Conservation (phyloP, 805 yeast genomes). For the Peterozyma toletana region DNA sequence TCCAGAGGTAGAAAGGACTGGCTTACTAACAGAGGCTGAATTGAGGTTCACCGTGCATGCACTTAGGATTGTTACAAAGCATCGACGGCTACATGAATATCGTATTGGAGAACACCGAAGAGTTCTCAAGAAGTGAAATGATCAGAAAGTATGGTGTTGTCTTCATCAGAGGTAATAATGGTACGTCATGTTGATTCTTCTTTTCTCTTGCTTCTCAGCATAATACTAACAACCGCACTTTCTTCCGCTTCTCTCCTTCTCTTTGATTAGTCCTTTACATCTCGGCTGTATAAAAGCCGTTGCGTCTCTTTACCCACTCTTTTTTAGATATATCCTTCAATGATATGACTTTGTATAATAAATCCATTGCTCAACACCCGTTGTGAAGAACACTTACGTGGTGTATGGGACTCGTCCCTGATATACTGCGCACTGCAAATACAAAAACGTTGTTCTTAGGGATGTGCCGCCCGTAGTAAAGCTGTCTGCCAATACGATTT, state of each 20-base stretch:
- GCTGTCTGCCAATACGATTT: too few relatives aligned
- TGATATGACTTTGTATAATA: too few relatives aligned
- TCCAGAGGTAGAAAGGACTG: not conserved
- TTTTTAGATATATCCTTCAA: too few relatives aligned
- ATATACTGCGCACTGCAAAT: too few relatives aligned
- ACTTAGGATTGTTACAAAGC: constrained; percentile 54
- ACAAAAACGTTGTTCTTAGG: too few relatives aligned
- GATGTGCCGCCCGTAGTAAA: too few relatives aligned
- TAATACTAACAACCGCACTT: not conserved
- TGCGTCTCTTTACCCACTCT: too few relatives aligned
- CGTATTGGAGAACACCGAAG: constrained; percentile 73
- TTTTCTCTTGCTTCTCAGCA: too few relatives aligned
- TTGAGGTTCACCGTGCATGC: not conserved
- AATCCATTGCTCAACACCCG: too few relatives aligned
- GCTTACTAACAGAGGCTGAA: too few relatives aligned
- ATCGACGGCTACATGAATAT: constrained; percentile 98
- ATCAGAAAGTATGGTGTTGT: constrained; percentile 65
- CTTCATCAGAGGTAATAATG: constrained; percentile 82
- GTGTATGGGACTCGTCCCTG: too few relatives aligned
- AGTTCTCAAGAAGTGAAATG: constrained; percentile 41
- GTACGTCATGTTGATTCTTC: constrained; percentile 51
- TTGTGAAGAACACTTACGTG: too few relatives aligned
- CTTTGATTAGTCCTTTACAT: not conserved
- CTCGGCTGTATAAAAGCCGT: not conserved
- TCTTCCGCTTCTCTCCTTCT: not conserved